Conservation (phyloP, 345 rosid genomes). For the Kernera saxatilis region DNA sequence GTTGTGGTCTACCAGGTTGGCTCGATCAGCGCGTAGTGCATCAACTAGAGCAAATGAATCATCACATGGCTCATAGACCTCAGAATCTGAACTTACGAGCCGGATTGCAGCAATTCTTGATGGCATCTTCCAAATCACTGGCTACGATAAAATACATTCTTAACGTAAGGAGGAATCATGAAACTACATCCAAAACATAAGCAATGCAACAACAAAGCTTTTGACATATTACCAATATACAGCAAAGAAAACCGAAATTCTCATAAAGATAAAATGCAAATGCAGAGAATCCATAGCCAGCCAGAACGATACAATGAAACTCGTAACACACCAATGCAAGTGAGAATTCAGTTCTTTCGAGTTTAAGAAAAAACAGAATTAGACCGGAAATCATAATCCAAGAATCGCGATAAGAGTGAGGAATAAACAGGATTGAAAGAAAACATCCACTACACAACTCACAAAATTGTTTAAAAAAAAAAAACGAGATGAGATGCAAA, state of each 20-base stretch:
- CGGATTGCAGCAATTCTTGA: slow-evolving; percentile 57
- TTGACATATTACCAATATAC: background rate
- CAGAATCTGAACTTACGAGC: slow-evolving; percentile 66
- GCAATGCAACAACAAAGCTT: no score
- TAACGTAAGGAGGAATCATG: no score
- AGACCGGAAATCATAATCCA: background rate
- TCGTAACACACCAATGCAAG: background rate
- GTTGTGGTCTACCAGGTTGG: slow-evolving; percentile 46
- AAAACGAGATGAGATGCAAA: background rate
- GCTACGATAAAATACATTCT: no score
- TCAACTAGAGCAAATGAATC: slow-evolving; percentile 88
- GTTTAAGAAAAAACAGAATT: background rate
- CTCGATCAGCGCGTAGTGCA: slow-evolving; percentile 64
- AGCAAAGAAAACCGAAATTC: background rate
- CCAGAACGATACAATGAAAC: background rate
- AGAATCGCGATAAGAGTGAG: background rate
- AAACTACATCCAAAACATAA: no score
- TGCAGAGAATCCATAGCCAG: background rate
- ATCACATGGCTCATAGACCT: slow-evolving; percentile 87
- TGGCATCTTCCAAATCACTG: slow-evolving; percentile 31
- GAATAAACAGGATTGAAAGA: background rate
- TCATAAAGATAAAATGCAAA: background rate
- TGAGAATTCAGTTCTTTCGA: background rate
- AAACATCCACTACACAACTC: background rate
- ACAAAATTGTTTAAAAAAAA: background rate